phyloP scores from a whole-genome alignment of 352 stramenopile genomes.

The Nothophytophthora sp. region DNA sequence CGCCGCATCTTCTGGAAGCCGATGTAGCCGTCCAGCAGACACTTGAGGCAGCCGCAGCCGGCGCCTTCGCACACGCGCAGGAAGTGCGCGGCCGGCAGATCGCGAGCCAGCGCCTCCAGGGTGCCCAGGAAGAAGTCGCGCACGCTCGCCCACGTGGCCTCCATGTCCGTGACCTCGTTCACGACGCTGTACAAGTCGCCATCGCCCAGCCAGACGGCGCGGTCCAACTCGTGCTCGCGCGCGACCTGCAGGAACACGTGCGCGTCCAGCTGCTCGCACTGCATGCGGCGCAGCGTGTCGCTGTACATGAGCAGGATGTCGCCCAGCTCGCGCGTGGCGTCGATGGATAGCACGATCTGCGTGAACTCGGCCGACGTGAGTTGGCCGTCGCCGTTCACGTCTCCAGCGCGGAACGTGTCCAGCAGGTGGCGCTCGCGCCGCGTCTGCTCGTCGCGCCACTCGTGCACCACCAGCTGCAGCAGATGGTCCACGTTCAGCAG shows the following conservation, averaged over 20 bases:
- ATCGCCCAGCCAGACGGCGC: conserved; percentile 68
- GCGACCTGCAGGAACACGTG: conserved; percentile 76
- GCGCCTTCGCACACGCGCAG: conserved; percentile 69
- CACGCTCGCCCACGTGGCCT: conserved; percentile 59
- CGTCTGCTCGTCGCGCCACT: conserved; percentile 74
- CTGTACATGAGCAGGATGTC: conserved; percentile 85
- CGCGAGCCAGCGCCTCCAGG: conserved; percentile 55
- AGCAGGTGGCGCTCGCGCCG: conserved; percentile 65
- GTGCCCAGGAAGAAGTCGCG: conserved; percentile 72
- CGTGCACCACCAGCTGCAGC: conserved; percentile 59
- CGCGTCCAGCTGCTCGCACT: conserved; percentile 53
- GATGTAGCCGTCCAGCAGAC: conserved; percentile 79
- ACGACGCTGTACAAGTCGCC: conserved; percentile 68
- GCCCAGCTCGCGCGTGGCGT: conserved; percentile 56
- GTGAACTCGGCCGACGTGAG: conserved; percentile 79
- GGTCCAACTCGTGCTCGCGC: conserved; percentile 74
- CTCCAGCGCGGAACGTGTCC: conserved; percentile 73
- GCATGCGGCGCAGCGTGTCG: conserved; percentile 68
- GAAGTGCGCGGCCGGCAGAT: conserved; percentile 52
- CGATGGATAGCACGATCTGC: conserved; percentile 79
- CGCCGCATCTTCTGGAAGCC: conserved; percentile 77
- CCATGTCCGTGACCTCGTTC: conserved; percentile 63
- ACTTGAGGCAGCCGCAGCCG: conserved; percentile 82
- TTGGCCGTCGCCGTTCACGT: conserved; percentile 80
- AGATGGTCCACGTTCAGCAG: conserved; percentile 75